These are phyloP conservation scores for Pleurotus sapidus DNA, from an alignment of 768 basidiomycete genomes.

Conservation along the genomic window DNA sequence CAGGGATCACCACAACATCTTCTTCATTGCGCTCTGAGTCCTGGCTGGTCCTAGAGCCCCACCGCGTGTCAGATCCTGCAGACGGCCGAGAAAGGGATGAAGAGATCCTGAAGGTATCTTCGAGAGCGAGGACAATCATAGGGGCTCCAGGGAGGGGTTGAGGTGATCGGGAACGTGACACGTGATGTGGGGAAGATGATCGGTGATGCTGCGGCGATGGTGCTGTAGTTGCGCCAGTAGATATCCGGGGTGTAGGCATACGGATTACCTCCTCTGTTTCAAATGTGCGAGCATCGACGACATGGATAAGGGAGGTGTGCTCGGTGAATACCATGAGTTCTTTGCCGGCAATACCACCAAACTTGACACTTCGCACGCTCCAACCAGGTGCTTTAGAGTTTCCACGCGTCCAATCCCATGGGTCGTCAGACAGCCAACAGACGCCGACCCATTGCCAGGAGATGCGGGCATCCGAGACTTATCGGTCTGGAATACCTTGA, in stretches of 20 bases:
- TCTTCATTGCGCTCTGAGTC: conserved; percentile 28
- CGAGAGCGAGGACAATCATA: conserved; percentile 46
- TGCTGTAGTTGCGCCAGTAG: conserved; percentile 1
- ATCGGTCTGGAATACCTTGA: conserved; percentile 67
- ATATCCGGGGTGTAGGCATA: conserved; percentile 38
- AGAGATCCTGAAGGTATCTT: conserved; percentile 57
- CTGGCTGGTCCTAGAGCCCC: conserved; percentile 17
- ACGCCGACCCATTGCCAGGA: conserved; percentile 38
- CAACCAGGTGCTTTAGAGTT: conserved; percentile 67
- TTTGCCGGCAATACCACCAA: conserved; percentile 53
- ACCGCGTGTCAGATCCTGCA: background rate
- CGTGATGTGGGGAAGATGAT: conserved; percentile 7
- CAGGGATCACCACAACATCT: conserved; percentile 52
- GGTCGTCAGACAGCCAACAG: conserved; percentile 58
- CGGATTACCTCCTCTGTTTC: conserved; percentile 69
- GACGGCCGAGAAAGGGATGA: conserved; percentile 1
- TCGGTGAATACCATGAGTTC: conserved; percentile 91
- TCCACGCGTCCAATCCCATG: conserved; percentile 66
- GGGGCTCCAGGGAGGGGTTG: no score
- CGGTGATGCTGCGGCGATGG: conserved; percentile 1
- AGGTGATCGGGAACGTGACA: conserved; percentile 1
- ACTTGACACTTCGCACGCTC: conserved; percentile 86
- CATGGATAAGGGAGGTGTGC: conserved; percentile 81
- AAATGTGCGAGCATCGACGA: conserved; percentile 86
- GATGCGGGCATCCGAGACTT: conserved; percentile 26